Conservation (phyloP, 495 filamentous ascomycete species). For the Pseudevernia furfuracea region DNA sequence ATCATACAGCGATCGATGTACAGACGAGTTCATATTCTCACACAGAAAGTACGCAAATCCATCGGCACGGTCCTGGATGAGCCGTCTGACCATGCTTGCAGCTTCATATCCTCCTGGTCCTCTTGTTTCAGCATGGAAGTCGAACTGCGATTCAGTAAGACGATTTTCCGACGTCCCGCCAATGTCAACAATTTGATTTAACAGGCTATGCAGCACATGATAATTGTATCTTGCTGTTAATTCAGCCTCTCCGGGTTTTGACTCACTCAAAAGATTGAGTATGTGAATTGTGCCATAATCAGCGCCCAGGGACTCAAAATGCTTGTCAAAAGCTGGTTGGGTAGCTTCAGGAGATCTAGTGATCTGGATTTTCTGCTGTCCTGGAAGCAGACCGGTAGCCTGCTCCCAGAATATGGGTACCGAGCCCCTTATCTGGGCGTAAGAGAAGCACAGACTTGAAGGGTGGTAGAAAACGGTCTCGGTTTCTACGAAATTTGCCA, state of each 20-base stretch:
- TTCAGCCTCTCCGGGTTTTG: conserved; percentile 75
- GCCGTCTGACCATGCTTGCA: conserved; percentile 65
- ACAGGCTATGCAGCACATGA: conserved; percentile 61
- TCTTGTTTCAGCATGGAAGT: conserved; percentile 91
- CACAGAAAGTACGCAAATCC: conserved; percentile 85
- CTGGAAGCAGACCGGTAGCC: conserved; percentile 73
- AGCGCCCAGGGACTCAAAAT: conserved; percentile 74
- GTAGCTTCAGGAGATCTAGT: conserved; percentile 86
- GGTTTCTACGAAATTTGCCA: conserved; percentile 82
- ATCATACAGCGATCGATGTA: conserved; percentile 10
- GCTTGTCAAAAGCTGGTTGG: conserved; percentile 90
- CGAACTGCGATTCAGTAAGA: conserved; percentile 76
- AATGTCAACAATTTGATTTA: conserved; percentile 45
- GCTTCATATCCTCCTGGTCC: conserved; percentile 82
- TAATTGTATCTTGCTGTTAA: conserved; percentile 69
- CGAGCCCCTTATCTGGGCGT: conserved; percentile 84
- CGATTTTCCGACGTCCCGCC: conserved; percentile 50
- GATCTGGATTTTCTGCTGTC: conserved; percentile 89
- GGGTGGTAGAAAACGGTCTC: conserved; percentile 65
- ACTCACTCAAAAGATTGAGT: conserved; percentile 82
- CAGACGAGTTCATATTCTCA: conserved; percentile 53
- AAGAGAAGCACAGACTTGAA: conserved; percentile 75
- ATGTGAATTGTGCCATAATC: conserved; percentile 86
- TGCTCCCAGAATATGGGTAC: conserved; percentile 98
- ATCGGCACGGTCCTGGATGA: conserved; percentile 68